Conservation (phyloP, 176 grass and related monocot species). For the Puccinellia tenuiflora region DNA sequence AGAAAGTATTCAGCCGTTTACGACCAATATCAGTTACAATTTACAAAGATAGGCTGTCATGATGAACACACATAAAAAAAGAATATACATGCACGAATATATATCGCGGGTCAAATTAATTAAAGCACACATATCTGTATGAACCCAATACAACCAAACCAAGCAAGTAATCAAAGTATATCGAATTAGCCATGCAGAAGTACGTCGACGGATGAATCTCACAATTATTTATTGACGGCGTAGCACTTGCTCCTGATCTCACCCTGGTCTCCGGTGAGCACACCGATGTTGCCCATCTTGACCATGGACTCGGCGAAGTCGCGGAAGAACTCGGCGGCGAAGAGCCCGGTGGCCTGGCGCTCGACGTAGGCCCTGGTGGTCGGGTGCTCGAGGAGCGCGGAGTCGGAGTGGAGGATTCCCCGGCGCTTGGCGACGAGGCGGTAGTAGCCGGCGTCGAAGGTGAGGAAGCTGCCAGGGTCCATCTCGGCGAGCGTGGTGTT, state of each 20-base stretch:
- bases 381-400: slow-evolving; percentile 45
- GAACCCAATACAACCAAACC: not conserved
- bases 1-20: not conserved
- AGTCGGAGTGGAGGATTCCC: slow-evolving; percentile 67
- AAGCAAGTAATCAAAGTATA: not conserved
- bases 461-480: slow-evolving; percentile 80
- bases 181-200: not conserved
- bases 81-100: not conserved
- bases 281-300: slow-evolving; percentile 48
- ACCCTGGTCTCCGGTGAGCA: slow-evolving; percentile 46
- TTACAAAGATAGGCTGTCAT: not conserved
- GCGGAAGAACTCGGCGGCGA: slow-evolving; percentile 41
- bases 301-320: slow-evolving; percentile 59
- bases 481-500: slow-evolving; percentile 62
- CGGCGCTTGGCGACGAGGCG: slow-evolving; percentile 39
- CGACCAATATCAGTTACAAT: not conserved
- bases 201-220: not conserved
- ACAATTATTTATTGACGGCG: slow-evolving; percentile 24
- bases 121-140: not conserved
- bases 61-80: not conserved
- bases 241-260: slow-evolving; percentile 68
- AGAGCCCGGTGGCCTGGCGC: slow-evolving; percentile 38
- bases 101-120: not conserved
- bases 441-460: slow-evolving; percentile 83
- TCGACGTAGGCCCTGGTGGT: slow-evolving; percentile 52